phyloP scores from a whole-genome alignment of 2,329 filamentous ascomycete genomes.

The Xylariaceae sp. region DNA sequence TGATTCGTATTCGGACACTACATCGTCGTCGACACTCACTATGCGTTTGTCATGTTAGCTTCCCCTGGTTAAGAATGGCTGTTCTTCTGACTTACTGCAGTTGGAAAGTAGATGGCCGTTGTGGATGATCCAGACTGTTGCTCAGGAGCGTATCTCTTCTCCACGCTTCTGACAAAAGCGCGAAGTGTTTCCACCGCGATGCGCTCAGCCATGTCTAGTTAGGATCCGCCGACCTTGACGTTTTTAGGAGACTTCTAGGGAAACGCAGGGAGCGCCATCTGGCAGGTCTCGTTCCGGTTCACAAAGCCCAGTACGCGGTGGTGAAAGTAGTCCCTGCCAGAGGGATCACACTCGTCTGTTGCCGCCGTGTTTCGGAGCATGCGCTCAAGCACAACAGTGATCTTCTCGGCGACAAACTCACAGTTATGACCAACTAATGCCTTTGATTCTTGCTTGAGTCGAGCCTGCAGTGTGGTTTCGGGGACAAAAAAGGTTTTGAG shows the following conservation, averaged over 20 bases:
- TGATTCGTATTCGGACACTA: slow-evolving; percentile 38
- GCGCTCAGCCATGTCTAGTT: slow-evolving; percentile 46
- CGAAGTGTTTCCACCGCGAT: slow-evolving; percentile 43
- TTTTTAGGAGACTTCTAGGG: slow-evolving; percentile 49
- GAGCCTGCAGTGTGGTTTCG: no score
- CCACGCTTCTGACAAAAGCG: slow-evolving; percentile 40
- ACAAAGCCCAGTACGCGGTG: slow-evolving; percentile 36
- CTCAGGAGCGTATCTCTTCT: slow-evolving; percentile 43
- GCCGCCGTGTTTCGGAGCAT: slow-evolving; percentile 33
- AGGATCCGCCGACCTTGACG: slow-evolving; percentile 43
- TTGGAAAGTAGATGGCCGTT: slow-evolving; percentile 52
- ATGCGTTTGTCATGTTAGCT: slow-evolving; percentile 6
- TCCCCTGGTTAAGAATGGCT: not conserved
- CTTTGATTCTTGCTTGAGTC: not conserved
- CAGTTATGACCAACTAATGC: not conserved
- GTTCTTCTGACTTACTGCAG: slow-evolving; percentile 44
- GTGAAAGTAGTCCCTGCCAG: slow-evolving; percentile 34
- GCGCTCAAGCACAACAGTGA: slow-evolving; percentile 34
- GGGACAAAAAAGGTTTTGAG: no score
- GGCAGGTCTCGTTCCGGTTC: slow-evolving; percentile 29
- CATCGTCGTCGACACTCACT: slow-evolving; percentile 52
- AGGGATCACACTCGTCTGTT: slow-evolving; percentile 34
- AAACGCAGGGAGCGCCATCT: slow-evolving; percentile 47
- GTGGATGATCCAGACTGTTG: slow-evolving; percentile 47
- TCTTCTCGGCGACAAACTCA: slow-evolving; percentile 10